Conservation (phyloP, 2,329 filamentous ascomycete species). For the Fusarium duplospermum region DNA sequence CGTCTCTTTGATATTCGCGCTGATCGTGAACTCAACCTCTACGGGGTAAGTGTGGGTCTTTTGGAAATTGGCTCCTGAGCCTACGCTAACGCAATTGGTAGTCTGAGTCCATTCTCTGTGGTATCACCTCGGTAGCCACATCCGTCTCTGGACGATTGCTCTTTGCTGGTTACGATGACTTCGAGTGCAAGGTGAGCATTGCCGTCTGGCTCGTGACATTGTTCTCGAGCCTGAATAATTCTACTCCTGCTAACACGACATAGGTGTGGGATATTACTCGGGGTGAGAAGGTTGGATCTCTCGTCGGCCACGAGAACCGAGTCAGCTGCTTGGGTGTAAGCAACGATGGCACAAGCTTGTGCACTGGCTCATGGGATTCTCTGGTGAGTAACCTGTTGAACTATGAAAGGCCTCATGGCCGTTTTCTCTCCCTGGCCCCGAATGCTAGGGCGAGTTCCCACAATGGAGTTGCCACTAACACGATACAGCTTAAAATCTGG, state of each 20-base stretch:
- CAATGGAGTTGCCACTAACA: constrained; percentile 18
- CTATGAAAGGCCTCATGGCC: neutral
- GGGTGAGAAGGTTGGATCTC: constrained; percentile 94
- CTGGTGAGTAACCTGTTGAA: constrained; percentile 73
- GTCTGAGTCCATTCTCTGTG: constrained; percentile 97
- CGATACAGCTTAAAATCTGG: constrained; percentile 84
- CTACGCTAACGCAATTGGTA: constrained; percentile 53
- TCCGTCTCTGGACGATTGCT: constrained; percentile 95
- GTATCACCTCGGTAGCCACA: constrained; percentile 97
- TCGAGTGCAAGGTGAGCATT: constrained; percentile 93
- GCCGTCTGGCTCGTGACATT: neutral
- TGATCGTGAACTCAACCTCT: constrained; percentile 80
- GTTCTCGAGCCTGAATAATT: neutral
- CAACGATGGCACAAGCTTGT: constrained; percentile 98
- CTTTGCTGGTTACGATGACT: constrained; percentile 98
- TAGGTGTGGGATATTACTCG: constrained; percentile 98
- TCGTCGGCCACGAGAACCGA: constrained; percentile 97
- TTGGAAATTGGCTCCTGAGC: constrained; percentile 3
- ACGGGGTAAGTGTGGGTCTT: constrained; percentile 65
- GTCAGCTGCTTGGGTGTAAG: constrained; percentile 99
- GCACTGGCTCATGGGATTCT: constrained; percentile 99
- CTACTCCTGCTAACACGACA: constrained; percentile 18
- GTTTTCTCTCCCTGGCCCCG: neutral
- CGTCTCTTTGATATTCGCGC: constrained; percentile 97
- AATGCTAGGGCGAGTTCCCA: neutral